Evolutionary conservation across 805 yeast genomes (phyloP).

Genomic region (Pichia gijzeniarum): DNA sequence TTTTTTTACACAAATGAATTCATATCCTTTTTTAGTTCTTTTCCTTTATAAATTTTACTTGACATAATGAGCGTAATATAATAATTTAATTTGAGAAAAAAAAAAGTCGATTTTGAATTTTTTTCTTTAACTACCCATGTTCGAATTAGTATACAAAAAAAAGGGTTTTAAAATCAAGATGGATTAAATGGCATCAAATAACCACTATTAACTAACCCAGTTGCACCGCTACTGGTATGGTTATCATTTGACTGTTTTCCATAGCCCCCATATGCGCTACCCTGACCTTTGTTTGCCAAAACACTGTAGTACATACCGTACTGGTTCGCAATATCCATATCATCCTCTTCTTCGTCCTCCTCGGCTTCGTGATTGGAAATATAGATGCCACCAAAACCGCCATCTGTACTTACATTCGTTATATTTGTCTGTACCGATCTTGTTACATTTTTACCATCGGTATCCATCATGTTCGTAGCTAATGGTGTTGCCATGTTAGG

Average conservation of each 20-base stretch:
- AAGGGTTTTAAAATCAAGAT: constrained; percentile 14
- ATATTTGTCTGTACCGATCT: constrained; percentile 9
- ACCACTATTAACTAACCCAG: constrained; percentile 15
- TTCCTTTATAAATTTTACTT: not conserved
- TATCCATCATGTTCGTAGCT: constrained; percentile 2
- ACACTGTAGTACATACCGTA: constrained; percentile 32
- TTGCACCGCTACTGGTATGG: constrained; percentile 5
- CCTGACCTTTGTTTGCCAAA: constrained; percentile 18
- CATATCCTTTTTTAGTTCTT: not conserved
- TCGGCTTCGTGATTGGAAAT: constrained; percentile 9
- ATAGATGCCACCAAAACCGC: constrained; percentile 11
- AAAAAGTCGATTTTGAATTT: too few species aligned
- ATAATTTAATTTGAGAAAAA: not conserved
- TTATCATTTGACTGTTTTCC: constrained; percentile 3
- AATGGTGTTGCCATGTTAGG: constrained; percentile 16
- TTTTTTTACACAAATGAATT: not conserved
- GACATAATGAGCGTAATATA: not conserved
- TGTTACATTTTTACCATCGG: constrained; percentile 3
- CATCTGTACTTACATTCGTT: constrained; percentile 5
- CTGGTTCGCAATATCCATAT: constrained; percentile 27
- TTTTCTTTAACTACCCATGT: too few species aligned
- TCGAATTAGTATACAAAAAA: too few species aligned
- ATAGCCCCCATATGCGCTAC: not conserved
- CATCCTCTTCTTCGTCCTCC: constrained; percentile 28
- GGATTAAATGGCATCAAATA: constrained; percentile 31